phyloP scores from a whole-genome alignment of 768 basidiomycete genomes.

The Rhodotorula toruloides region DNA sequence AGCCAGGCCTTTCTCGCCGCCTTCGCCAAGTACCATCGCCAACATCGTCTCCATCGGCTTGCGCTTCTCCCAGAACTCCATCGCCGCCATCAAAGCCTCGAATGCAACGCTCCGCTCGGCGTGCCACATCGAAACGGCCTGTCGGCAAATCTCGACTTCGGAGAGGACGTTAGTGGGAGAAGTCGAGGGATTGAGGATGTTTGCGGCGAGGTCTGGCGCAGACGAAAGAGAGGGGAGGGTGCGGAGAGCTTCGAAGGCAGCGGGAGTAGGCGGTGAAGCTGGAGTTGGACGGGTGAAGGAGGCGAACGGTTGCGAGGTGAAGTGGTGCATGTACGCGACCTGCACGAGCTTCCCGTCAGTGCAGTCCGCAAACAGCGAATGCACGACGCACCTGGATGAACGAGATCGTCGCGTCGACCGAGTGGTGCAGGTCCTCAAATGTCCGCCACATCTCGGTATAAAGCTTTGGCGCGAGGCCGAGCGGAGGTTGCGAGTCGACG shows the following conservation, averaged over 20 bases:
- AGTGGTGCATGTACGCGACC: conserved; percentile 38
- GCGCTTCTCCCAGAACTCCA: conserved; percentile 34
- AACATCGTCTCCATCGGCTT: conserved; percentile 8
- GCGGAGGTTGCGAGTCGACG: conserved; percentile 26
- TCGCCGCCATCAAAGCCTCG: not conserved
- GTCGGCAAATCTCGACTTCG: not conserved
- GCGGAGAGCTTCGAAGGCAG: not conserved
- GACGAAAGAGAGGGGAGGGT: conserved; percentile 1
- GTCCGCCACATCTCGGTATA: conserved; percentile 26
- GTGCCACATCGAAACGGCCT: conserved; percentile 1
- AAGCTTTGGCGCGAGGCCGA: conserved; percentile 19
- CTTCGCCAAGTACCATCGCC: conserved; percentile 7
- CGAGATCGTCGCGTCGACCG: conserved; percentile 37
- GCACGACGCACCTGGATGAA: conserved; percentile 29
- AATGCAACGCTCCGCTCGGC: not conserved
- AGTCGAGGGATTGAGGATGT: not conserved
- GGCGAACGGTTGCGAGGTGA: conserved; percentile 6
- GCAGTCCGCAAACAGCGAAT: not conserved
- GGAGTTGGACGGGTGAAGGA: not conserved
- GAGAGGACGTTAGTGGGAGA: not conserved
- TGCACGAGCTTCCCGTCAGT: not conserved
- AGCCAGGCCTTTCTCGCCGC: not conserved
- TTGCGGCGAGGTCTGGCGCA: too few relatives aligned
- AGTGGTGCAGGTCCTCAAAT: conserved; percentile 39
- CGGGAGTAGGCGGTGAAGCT: not conserved